Evolutionary conservation across 768 basidiomycete species (phyloP), one percentile per base, ranked within the genome.

Genomic region (Phanerochaete sordida): DNA sequence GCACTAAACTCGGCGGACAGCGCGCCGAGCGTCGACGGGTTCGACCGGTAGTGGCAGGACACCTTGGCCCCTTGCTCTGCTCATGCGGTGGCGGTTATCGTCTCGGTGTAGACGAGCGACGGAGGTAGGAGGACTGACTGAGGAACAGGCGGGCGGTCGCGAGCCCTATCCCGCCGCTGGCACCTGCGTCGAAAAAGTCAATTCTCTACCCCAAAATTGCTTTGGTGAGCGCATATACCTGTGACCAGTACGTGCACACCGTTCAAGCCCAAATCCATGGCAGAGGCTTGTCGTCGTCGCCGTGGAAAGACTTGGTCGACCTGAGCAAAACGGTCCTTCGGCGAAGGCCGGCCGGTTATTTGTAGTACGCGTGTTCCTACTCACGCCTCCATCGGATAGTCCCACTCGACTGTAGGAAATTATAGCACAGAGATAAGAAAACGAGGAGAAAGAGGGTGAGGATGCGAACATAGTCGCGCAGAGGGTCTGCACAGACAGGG

Each of bases 131-230:
- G 44, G 28, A 73, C 76, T 68, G 59, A 84, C 87, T 76, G 31
- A 85, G 77, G 67, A 84, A 91, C 0, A 81, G 67, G 13, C 76
- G 76, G 16, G 78, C 76, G 3, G 84, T 87, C 64, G 82, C 84
- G 0, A 88, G 75, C 9, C 90, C 90, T 35, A 92, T 91, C 0
- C 87, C 89, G 3, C 89, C 88, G 64, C 84, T 88, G 1, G 88
- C 88, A 51, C 90, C 90, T 85, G 68, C 8, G 24, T 1, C 15
- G 39, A 15, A 8, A 21, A 16, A 27, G 19, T n/a, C 19, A 43
- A 19, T 16, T 12, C 24, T 43, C 30, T 31, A 35, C 30, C 49
- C 26, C 1, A 51, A 28, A 9, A 31, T 61, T 19, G 37, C 27
- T 33, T 30, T n/a, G 12, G 37, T 3, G 43, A 8, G 26, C 24